Base-by-base conservation (phyloP, 2,329 filamentous ascomycete genomes). In the Zymoseptoria pseudotritici region DNA sequence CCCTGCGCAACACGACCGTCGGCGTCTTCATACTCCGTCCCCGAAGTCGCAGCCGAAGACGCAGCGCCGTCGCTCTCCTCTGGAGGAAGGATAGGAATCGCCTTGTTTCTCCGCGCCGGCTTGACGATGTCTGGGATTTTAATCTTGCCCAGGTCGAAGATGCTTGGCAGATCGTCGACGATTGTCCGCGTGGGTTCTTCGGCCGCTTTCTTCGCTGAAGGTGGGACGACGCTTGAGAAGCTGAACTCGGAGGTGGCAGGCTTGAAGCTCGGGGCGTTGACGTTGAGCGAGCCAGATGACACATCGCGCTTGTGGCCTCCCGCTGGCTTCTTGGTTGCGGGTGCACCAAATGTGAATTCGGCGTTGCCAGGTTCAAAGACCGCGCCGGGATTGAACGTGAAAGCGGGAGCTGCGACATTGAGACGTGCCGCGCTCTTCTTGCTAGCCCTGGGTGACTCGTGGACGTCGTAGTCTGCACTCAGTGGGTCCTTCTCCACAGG, bases 391-490 rank as follows among this genome's bases (percentile, higher is more conserved):
- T 87, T 82, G 74, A 93, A 93, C 67, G 87, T 90, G 79, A 97
- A 97, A 70, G 94, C 90, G 53, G 91, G 89, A 0, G 93, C 93
- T 63, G 88, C 85, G 29, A 95, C 91, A 68, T 97, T 97, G 67
- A 97, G 82, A 66, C 87, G 92, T 0, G 91, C 90, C 19, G 62
- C 60, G 51, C 61, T 70, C 63, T 67, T 70, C 56, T 67, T 69
- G 36, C 65, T 66, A 24, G 49, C 86, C 56, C 90, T 86, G 63
- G 92, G 85, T 62, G 90, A 86, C 71, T 91, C 86, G 71, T 92
- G 89, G 62, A 94, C 65, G 26, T 62, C 59, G 20, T 62, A 62
- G 22, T 64, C 66, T 9, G 55, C 59, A 49, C 58, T 63, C 13
- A 64, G 63, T 6, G 65, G 62, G 51, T 65, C 64, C 57, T 65